Conservation (phyloP, 2,329 filamentous ascomycete genomes). For the Xylariaceae sp. region DNA sequence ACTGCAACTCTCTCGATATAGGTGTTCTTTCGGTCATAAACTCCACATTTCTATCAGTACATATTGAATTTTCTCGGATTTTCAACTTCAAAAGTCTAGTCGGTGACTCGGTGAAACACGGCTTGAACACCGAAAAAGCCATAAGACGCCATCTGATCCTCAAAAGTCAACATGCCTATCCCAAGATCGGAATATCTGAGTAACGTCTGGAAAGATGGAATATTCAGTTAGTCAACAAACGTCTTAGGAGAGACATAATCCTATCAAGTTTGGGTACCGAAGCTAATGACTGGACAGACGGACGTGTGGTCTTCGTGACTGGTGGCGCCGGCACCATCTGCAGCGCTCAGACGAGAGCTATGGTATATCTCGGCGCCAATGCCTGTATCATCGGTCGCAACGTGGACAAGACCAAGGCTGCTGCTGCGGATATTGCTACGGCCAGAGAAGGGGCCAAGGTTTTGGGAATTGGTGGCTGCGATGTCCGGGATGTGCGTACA, state of each 20-base stretch:
- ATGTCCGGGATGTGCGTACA: constrained; percentile 64
- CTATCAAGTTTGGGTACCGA: neutral
- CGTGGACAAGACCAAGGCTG: constrained; percentile 75
- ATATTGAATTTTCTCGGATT: too few relatives aligned
- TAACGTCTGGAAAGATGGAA: constrained; percentile 76
- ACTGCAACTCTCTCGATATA: too few relatives aligned
- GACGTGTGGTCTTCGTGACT: constrained; percentile 90
- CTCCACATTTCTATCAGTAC: too few relatives aligned
- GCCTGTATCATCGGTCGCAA: constrained; percentile 93
- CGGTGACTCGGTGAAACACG: too few relatives aligned
- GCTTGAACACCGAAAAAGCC: too few relatives aligned
- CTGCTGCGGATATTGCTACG: constrained; percentile 75
- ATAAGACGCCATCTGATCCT: neutral
- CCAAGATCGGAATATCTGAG: constrained; percentile 73
- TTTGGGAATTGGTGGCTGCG: constrained; percentile 73
- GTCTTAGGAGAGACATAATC: neutral
- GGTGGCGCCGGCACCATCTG: constrained; percentile 92
- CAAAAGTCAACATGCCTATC: constrained; percentile 54
- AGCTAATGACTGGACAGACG: constrained; percentile 46
- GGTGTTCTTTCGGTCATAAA: too few relatives aligned
- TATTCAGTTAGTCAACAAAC: constrained; percentile 62
- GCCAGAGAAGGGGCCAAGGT: constrained; percentile 76
- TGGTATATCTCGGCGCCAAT: constrained; percentile 86
- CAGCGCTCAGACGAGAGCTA: constrained; percentile 83
- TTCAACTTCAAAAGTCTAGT: too few relatives aligned